phyloP scores from a whole-genome alignment of 305 asterid species.

The Solanum hybrid region DNA sequence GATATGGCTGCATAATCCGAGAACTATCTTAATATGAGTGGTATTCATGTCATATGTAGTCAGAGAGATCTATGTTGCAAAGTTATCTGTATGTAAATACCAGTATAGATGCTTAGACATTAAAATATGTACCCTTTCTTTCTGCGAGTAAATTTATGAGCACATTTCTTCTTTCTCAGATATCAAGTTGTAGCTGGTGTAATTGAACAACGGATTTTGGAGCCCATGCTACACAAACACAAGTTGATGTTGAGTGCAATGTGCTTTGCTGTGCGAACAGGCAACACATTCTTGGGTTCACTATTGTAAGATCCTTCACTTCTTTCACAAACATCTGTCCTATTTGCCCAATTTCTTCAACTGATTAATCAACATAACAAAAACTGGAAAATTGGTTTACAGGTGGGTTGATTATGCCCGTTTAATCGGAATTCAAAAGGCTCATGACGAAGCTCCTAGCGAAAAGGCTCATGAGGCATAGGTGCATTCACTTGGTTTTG shows the following conservation, averaged over 20 bases:
- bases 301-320: slow-evolving; percentile 50
- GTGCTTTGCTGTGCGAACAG: slow-evolving; percentile 91
- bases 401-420: slow-evolving; percentile 98
- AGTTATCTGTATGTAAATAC: neutral
- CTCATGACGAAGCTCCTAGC: slow-evolving; percentile 23
- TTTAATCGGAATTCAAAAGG: slow-evolving; percentile 70
- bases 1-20: neutral
- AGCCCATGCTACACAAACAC: slow-evolving; percentile 78
- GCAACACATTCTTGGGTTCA: slow-evolving; percentile 85
- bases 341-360: neutral
- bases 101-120: neutral
- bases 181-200: slow-evolving; percentile 88
- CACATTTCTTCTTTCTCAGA: slow-evolving; percentile 32
- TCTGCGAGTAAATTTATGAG: neutral
- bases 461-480: slow-evolving; percentile 6
- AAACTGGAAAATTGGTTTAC: slow-evolving; percentile 12
- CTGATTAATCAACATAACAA: neutral
- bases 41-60: neutral
- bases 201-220: slow-evolving; percentile 72
- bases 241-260: slow-evolving; percentile 64
- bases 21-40: neutral
- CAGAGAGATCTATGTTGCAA: neutral
- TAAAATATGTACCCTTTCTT: neutral
- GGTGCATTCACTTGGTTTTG: neutral
- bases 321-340: neutral